phyloP scores from a whole-genome alignment of 768 basidiomycete species.

The Boletus bicolor region DNA sequence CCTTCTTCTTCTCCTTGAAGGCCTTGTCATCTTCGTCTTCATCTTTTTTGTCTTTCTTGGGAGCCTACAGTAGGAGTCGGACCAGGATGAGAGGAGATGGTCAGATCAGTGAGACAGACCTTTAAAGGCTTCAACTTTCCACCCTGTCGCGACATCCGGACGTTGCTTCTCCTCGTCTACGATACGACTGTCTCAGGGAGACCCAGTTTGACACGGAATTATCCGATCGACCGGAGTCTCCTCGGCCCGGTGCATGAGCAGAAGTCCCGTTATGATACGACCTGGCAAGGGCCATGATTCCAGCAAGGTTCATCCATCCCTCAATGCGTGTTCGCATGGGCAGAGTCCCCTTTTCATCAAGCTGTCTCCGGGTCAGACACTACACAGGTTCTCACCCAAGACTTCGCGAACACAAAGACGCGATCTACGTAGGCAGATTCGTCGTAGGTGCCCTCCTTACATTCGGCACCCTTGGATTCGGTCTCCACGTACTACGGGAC shows the following conservation, averaged over 20 bases:
- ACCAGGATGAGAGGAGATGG: neutral
- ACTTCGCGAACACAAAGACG: conserved; percentile 3
- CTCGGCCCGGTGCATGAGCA: neutral
- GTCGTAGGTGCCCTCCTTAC: conserved; percentile 18
- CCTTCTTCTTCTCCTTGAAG: conserved; percentile 76
- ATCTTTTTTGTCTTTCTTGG: conserved; percentile 79
- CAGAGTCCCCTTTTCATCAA: neutral
- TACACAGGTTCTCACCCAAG: neutral
- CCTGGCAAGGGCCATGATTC: neutral
- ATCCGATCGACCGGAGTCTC: neutral
- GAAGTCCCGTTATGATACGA: no score
- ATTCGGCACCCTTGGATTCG: conserved; percentile 18
- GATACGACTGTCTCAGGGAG: no score
- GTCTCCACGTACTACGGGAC: conserved; percentile 17
- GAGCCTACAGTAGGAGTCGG: conserved; percentile 46
- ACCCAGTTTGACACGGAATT: conserved; percentile 3
- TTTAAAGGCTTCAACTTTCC: conserved; percentile 88
- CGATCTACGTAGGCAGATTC: conserved; percentile 8
- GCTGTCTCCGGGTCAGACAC: conserved; percentile 1
- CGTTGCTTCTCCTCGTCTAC: conserved; percentile 2
- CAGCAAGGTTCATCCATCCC: neutral
- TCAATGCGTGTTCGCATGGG: neutral
- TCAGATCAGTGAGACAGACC: conserved; percentile 34
- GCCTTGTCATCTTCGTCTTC: conserved; percentile 67
- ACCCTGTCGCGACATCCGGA: conserved; percentile 55